Base-by-base conservation (phyloP, 2,329 filamentous ascomycete species). In the Cercospora nicotianae region DNA sequence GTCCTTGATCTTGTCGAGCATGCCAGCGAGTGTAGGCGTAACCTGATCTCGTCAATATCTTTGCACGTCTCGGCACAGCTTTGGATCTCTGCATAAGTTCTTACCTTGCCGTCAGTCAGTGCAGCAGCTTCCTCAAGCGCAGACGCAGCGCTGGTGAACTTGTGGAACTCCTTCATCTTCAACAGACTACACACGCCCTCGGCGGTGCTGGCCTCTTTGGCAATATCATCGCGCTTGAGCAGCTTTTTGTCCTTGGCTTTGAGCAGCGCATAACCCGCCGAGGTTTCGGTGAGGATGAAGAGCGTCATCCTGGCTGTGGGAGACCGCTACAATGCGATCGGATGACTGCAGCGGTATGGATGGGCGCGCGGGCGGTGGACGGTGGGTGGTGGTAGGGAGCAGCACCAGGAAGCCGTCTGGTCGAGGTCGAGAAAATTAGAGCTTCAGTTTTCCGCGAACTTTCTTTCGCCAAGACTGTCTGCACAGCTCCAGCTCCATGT, bases 231-330 rank as follows among this genome's bases (percentile, higher is more conserved):
- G 77, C 91, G 90, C 82, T 96, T 95, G 73, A 99, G 86, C 68
- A 98, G 87, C 86, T 98, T 98, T 89, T 97, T 98, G 87, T 98
- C 94, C 81, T 94, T 93, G 76, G 94, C 91, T 87, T 99, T 98
- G 85, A 99, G 93, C 81, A 99, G 89, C 82, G 94, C 95, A 85
- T 98, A 98, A 81, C 95, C 96, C 76, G 94, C 94, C 82, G 92
- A 92, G 81, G 94, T 97, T 84, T 97, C 94, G 78, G 91, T 91
- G 76, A 97, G 89, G 83, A 97, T 91, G 83, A 96, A 96, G 80
- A 83, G 80, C 59, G 80, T 80, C 82, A 84, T 84, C 65, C 64
- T 77, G 74, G 62, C 63, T 62, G n/a, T 55, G 42, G 33, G 33
- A 20, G 58, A 66, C 62, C 66, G 71, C 70, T 69, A 63, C 18